Percentiles rank a stretch among this genome's conserved stretches.
Evolutionary conservation across 306 rosid genomes (phyloP).

Genomic region (Trichosanthes truncata): DNA sequence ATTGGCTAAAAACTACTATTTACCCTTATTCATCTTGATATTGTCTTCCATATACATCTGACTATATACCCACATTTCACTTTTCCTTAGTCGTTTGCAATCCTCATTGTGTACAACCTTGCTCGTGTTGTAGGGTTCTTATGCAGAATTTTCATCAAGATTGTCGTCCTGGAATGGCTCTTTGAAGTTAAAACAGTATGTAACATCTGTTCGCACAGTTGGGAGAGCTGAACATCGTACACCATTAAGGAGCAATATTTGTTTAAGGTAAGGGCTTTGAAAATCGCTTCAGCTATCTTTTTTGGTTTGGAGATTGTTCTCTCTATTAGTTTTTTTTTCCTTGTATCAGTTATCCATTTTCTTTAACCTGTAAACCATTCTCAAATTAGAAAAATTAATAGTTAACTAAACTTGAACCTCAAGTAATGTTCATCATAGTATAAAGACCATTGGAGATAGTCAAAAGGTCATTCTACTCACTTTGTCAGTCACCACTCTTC

Average conservation of each 20-base stretch:
- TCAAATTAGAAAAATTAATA: neutral
- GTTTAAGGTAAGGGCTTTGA: conserved; percentile 40
- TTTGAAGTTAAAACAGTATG: conserved; percentile 42
- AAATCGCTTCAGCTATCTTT: neutral
- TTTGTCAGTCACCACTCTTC: neutral
- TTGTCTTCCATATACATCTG: neutral
- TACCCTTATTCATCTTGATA: neutral
- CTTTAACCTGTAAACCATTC: neutral
- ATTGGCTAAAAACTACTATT: neutral
- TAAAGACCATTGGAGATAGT: neutral
- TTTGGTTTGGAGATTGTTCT: neutral
- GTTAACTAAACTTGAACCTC: neutral
- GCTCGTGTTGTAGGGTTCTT: conserved; percentile 38
- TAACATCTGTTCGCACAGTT: conserved; percentile 33
- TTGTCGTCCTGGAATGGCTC: conserved; percentile 40
- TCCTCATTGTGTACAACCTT: neutral
- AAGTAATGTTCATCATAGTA: neutral
- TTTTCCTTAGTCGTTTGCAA: neutral
- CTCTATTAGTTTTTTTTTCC: neutral
- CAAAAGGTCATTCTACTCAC: neutral
- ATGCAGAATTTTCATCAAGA: conserved; percentile 30
- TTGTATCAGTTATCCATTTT: neutral
- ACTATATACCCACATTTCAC: neutral
- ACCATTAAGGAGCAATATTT: conserved; percentile 26
- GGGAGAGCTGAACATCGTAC: conserved; percentile 41